phyloP scores from a whole-genome alignment of 106 monocot species.

The Amphibolis antarctica region DNA sequence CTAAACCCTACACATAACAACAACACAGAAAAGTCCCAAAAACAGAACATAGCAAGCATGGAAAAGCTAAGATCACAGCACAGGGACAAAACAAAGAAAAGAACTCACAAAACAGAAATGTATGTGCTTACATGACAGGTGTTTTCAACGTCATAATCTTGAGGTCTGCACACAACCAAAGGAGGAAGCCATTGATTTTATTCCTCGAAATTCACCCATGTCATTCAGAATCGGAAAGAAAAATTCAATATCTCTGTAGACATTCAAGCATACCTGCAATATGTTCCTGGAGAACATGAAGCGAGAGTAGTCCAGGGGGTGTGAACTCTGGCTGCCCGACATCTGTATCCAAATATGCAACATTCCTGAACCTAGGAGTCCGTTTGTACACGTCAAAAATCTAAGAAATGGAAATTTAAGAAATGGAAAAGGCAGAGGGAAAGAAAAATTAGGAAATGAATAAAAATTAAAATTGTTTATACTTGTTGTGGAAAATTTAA shows the following conservation, averaged over 20 bases:
- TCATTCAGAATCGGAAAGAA: neutral
- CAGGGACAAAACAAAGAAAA: neutral
- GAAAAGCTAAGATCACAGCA: too few species aligned
- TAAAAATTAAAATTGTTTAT: too few species aligned
- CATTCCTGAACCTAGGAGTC: conserved; percentile 58
- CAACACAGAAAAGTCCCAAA: too few species aligned
- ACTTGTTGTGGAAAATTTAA: too few species aligned
- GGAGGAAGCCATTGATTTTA: too few species aligned
- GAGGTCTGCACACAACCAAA: conserved; percentile 41
- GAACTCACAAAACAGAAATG: neutral
- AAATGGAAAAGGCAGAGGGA: too few species aligned
- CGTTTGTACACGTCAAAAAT: too few species aligned
- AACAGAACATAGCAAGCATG: too few species aligned
- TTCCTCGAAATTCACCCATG: too few species aligned
- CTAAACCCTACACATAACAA: too few species aligned
- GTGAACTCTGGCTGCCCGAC: conserved; percentile 82
- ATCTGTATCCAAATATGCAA: conserved; percentile 75
- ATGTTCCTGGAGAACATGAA: conserved; percentile 47
- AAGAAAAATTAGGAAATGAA: too few species aligned
- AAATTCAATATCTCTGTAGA: neutral
- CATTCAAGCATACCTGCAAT: conserved; percentile 19
- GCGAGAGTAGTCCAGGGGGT: conserved; percentile 56
- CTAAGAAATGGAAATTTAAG: too few species aligned
- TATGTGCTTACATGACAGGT: conserved; percentile 35
- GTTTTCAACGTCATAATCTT: conserved; percentile 25